Conservation (phyloP, 495 filamentous ascomycete genomes). For the Parathielavia appendiculata region DNA sequence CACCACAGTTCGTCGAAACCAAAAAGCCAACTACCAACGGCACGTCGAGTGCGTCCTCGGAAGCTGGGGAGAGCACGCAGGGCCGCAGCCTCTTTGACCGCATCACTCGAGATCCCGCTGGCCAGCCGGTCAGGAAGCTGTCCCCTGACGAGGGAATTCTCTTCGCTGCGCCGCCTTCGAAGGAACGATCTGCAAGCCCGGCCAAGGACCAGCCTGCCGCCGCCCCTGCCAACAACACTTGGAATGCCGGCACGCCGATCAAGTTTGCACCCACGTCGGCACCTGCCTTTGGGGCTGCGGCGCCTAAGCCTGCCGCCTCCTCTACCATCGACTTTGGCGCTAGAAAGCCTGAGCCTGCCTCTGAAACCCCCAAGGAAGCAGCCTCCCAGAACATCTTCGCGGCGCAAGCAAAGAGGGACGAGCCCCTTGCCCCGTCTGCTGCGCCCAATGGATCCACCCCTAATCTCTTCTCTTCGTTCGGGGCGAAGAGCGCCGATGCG, state of each 20-base stretch:
- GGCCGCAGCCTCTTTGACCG: constrained; percentile 57
- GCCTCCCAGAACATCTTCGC: constrained; percentile 21
- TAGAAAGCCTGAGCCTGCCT: constrained; percentile 19
- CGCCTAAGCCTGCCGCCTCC: constrained; percentile 30
- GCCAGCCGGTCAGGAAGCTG: constrained; percentile 44
- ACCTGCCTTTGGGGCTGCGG: constrained; percentile 30
- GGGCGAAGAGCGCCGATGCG: constrained; percentile 20
- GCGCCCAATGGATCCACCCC: constrained; percentile 16
- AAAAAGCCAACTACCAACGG: constrained; percentile 22
- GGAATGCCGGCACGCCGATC: constrained; percentile 36
- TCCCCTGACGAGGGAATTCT: constrained; percentile 23
- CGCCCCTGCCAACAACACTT: constrained; percentile 46
- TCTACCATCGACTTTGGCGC: constrained; percentile 24
- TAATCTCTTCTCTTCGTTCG: constrained; percentile 17
- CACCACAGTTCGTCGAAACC: constrained; percentile 28
- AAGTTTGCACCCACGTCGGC: constrained; percentile 33
- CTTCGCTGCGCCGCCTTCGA: constrained; percentile 27
- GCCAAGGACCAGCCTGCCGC: constrained; percentile 33
- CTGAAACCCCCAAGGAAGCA: constrained; percentile 18
- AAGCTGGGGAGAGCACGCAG: constrained; percentile 33
- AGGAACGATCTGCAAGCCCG: constrained; percentile 33
- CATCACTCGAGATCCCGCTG: constrained; percentile 44
- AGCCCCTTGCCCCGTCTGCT: constrained; percentile 14
- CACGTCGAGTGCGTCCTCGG: constrained; percentile 30
- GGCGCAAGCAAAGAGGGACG: constrained; percentile 13